Base-by-base conservation (phyloP, 257 asterid genomes). In the Solanum paucissectum region DNA sequence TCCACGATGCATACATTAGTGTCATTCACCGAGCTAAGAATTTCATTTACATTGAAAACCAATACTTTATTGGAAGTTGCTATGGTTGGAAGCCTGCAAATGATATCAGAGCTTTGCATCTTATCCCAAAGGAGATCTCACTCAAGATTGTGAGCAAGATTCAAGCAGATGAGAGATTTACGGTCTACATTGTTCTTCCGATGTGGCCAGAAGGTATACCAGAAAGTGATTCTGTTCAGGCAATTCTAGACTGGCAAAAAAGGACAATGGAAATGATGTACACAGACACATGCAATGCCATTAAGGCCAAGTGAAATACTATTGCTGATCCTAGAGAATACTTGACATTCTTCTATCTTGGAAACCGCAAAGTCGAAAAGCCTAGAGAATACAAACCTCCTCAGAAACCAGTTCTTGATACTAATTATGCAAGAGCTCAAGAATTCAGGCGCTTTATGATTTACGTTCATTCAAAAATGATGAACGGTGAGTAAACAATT, bases 221-320 rank as follows among this genome's bases (percentile, higher is more conserved):
- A 0, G 96, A 93, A 36, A 96, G 98, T 77, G 94, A 40, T 7
- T 92, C 98, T 0, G 99, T 96, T 86, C 99, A 96, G 84, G 99
- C 98, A 49, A 95, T 96, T 29, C 82, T 96, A 18, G 98, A 96
- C 42, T 96, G 29, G 29, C 29, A 96, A 83, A 94, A 94, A 87
- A 88, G 99, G 90, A 96, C 99, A 23, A 96, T 95, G 95, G 98
- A 96, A 62, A 95, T 95, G 99, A 96, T 96, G 99, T 96, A 96
- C 49, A 87, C 91, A 6, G 98, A 95, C 60, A 91, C 95, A 34
- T 88, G 93, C n/a, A 83, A 77, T 0, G 95, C 98, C 1, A 83
- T 97, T 34, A 68, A 83, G 3, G 93, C 90, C 6, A 93, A 92
- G 86, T 98, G 96, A 6, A 37, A 91, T 8, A 55, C 37, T 5